Conservation (phyloP, 805 yeast species). For the Sugiyamaella smithiae region DNA sequence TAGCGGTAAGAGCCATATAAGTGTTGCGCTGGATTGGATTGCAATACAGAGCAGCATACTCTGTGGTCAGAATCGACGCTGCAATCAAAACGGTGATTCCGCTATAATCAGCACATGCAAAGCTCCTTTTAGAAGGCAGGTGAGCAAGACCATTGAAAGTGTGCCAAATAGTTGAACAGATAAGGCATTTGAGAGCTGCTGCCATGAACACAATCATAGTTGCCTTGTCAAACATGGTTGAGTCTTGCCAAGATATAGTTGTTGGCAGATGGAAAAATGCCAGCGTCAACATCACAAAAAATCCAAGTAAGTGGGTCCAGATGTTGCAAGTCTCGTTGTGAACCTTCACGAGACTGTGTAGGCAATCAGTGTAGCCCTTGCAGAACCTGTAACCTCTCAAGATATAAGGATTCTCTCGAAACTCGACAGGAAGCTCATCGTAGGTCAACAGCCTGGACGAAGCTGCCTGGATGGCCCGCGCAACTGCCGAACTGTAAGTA, state of each 20-base stretch:
- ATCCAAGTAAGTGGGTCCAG: conserved; percentile 87
- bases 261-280: conserved; percentile 61
- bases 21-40: conserved; percentile 47
- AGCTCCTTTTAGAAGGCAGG: conserved; percentile 58
- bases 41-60: conserved; percentile 71
- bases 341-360: conserved; percentile 54
- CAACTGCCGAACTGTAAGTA: conserved; percentile 16
- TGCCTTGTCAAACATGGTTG: conserved; percentile 41
- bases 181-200: conserved; percentile 73
- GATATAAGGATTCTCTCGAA: conserved; percentile 90
- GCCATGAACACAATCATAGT: conserved; percentile 62
- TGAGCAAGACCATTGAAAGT: conserved; percentile 78
- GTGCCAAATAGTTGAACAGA: conserved; percentile 86
- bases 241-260: conserved; percentile 40
- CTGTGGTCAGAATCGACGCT: conserved; percentile 82
- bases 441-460: conserved; percentile 57
- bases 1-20: conserved; percentile 58
- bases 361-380: conserved; percentile 55
- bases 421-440: conserved; percentile 84
- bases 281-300: conserved; percentile 54
- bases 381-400: conserved; percentile 83
- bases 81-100: conserved; percentile 91
- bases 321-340: conserved; percentile 93
- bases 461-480: conserved; percentile 30
- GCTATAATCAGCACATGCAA: conserved; percentile 92